Percentiles rank a stretch among this genome's conserved stretches.
Evolutionary conservation across 176 grass and related monocot genomes (phyloP).

Genomic region (Carex myosuroides): DNA sequence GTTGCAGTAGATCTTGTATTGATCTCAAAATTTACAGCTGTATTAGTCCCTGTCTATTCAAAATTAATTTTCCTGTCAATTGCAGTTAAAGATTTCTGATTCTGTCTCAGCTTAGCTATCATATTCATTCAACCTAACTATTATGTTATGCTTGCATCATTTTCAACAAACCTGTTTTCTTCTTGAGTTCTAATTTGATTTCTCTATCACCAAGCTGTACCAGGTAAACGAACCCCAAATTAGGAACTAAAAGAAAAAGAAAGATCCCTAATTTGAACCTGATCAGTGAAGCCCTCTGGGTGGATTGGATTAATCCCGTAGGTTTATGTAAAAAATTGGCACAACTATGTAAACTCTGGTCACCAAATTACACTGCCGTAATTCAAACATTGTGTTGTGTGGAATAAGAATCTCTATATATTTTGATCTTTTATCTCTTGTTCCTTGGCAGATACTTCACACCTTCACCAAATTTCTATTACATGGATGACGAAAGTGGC

Average conservation of each 20-base stretch:
- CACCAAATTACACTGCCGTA: not conserved
- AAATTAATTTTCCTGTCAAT: not conserved
- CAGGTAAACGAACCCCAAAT: not conserved
- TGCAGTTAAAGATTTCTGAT: not conserved
- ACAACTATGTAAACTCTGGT: not conserved
- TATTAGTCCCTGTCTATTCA: not conserved
- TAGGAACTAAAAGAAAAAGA: not conserved
- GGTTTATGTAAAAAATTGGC: not conserved
- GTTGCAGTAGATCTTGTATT: not conserved
- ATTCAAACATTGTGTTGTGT: not conserved
- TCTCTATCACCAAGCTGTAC: not conserved
- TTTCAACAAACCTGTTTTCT: not conserved
- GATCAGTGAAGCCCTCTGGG: not conserved
- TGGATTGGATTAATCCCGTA: not conserved
- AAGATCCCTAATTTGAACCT: not conserved
- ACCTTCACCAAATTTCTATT: constrained; percentile 57
- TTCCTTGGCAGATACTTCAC: constrained; percentile 60
- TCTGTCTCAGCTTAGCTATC: not conserved
- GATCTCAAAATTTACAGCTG: constrained; percentile 4
- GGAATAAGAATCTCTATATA: constrained; percentile 4
- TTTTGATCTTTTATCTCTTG: constrained; percentile 17
- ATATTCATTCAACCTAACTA: not conserved
- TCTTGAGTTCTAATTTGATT: not conserved
- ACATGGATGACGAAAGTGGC: constrained; percentile 49
- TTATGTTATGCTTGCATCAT: not conserved